A percentile compares a stretch with the other conserved stretches of the same genome.
Evolutionary conservation across 2,329 filamentous ascomycete species (phyloP).

Genomic region (Trichoderma sp.): DNA sequence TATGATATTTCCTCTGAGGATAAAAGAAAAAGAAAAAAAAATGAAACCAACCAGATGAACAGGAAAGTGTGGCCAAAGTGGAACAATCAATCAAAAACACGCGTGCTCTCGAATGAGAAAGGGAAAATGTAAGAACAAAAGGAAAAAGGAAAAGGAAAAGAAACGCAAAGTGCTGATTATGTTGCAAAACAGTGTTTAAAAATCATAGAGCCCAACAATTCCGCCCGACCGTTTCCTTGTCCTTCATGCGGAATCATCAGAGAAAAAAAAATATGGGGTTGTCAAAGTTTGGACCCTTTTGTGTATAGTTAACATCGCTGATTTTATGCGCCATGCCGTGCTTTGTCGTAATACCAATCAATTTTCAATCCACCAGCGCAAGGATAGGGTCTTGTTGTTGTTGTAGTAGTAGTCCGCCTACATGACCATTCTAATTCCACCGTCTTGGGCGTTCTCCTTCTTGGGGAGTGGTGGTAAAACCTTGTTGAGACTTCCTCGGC

Average conservation of each 20-base stretch:
- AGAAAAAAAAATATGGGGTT: conserved; percentile 17
- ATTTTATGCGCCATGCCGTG: conserved; percentile 27
- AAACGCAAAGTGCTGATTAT: conserved; percentile 23
- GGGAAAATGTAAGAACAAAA: background rate
- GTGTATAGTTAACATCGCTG: conserved; percentile 25
- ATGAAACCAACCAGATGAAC: conserved; percentile 21
- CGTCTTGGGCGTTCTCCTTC: conserved; percentile 34
- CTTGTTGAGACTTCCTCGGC: conserved; percentile 62
- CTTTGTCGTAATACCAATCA: conserved; percentile 27
- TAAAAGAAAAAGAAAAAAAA: conserved; percentile 29
- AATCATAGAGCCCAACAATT: conserved; percentile 25
- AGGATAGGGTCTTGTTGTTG: conserved; percentile 25
- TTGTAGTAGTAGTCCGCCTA: conserved; percentile 31
- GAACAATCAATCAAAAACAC: conserved; percentile 3
- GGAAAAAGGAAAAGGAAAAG: conserved; percentile 1
- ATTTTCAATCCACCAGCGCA: conserved; percentile 28
- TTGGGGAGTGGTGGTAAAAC: conserved; percentile 58
- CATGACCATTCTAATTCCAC: conserved; percentile 36
- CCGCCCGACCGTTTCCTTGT: conserved; percentile 26
- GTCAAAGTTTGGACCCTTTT: conserved; percentile 17
- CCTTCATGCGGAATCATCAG: conserved; percentile 28
- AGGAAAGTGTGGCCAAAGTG: conserved; percentile 13
- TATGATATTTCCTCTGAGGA: conserved; percentile 14
- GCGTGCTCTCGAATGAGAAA: background rate
- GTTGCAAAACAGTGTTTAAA: conserved; percentile 25